Conservation (phyloP, 352 stramenopile genomes). For the Pythium monospermum region DNA sequence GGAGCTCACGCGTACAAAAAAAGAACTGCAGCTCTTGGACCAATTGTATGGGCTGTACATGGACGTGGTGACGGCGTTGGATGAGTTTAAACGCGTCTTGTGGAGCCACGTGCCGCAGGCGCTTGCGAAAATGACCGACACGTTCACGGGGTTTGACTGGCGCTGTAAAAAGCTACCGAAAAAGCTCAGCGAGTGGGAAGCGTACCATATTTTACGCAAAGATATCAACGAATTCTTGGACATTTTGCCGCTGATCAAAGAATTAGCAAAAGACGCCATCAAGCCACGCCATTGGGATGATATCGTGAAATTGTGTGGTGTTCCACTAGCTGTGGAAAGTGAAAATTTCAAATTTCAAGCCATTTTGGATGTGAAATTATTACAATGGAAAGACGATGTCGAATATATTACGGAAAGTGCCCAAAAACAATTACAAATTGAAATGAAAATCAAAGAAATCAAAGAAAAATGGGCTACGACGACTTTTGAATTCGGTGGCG, state of each 20-base stretch:
- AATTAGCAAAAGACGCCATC: constrained; percentile 80
- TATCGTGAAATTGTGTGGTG: constrained; percentile 49
- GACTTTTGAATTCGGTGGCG: constrained; percentile 81
- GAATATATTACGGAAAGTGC: constrained; percentile 88
- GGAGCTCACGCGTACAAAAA: constrained; percentile 82
- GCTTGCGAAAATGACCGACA: constrained; percentile 61
- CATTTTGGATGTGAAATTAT: constrained; percentile 72
- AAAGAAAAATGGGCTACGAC: constrained; percentile 77
- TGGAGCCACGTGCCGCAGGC: constrained; percentile 59
- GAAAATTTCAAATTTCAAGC: constrained; percentile 76
- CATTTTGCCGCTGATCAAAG: constrained; percentile 75
- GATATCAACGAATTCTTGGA: constrained; percentile 84
- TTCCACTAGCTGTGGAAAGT: constrained; percentile 52
- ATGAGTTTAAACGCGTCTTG: constrained; percentile 53
- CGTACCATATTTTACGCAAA: constrained; percentile 67
- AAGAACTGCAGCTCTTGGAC: constrained; percentile 82
- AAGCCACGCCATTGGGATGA: constrained; percentile 88
- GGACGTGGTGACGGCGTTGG: constrained; percentile 76
- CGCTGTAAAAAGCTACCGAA: constrained; percentile 84
- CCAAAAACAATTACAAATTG: constrained; percentile 89
- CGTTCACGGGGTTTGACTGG: constrained; percentile 51
- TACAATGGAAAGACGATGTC: constrained; percentile 76
- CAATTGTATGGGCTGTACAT: constrained; percentile 88
- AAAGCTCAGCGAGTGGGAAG: constrained; percentile 82
- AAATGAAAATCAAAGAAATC: constrained; percentile 84